Conservation (phyloP, 1,284 basidiomycete genomes). For the Leccinum angustisporum region DNA sequence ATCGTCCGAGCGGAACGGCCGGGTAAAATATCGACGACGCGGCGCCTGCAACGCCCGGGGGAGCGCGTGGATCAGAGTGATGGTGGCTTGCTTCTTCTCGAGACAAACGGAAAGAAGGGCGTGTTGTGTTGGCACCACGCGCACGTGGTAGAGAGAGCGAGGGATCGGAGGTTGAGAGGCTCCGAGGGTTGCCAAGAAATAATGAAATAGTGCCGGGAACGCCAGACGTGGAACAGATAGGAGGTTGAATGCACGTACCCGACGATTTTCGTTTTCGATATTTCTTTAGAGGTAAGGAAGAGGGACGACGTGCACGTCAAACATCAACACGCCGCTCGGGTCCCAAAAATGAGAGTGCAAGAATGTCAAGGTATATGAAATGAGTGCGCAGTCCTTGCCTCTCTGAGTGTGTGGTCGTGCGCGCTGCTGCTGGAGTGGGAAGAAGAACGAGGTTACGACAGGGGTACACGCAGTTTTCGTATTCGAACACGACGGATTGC, state of each 20-base stretch:
- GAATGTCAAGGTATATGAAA: conserved; percentile 16
- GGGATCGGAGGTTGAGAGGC: conserved; percentile 21
- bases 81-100: not conserved
- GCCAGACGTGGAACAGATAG: conserved; percentile 8
- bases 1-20: not conserved
- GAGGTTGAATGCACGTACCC: conserved; percentile 1
- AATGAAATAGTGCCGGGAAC: conserved; percentile 19
- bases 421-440: conserved; percentile 15
- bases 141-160: not conserved
- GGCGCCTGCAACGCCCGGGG: not conserved
- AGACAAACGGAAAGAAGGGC: not conserved
- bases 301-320: conserved; percentile 1
- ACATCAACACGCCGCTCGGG: conserved; percentile 6
- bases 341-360: not conserved
- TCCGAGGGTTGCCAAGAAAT: conserved; percentile 20
- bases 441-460: conserved; percentile 12
- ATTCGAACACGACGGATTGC: conserved; percentile 5
- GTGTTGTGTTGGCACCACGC: not conserved
- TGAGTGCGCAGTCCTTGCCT: conserved; percentile 15
- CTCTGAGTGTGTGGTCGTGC: not conserved
- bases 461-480: conserved; percentile 15
- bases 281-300: not conserved
- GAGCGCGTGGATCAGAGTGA: not conserved
- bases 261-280: conserved; percentile 8
- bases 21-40: not conserved